Conservation (phyloP, 495 filamentous ascomycete genomes). For the Penicillium atrosanguineum region DNA sequence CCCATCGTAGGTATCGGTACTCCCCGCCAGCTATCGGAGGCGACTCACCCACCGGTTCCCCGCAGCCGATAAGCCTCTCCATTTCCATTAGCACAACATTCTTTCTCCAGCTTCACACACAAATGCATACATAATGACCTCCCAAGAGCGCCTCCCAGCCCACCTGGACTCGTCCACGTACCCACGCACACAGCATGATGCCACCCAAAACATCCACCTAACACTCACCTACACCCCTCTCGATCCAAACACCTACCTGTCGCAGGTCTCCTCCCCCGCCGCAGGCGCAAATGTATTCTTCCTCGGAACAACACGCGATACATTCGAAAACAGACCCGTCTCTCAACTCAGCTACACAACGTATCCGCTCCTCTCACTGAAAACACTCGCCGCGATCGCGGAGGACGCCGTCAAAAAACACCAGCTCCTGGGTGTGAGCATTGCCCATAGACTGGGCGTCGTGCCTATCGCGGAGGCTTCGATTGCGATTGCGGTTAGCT, state of each 20-base stretch:
- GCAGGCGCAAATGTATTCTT: slow-evolving; percentile 91
- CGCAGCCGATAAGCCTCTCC: slow-evolving; percentile 22
- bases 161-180: slow-evolving; percentile 43
- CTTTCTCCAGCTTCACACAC: background rate
- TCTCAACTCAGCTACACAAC: slow-evolving; percentile 75
- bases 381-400: slow-evolving; percentile 71
- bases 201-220: slow-evolving; percentile 38
- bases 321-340: slow-evolving; percentile 73
- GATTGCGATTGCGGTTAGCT: slow-evolving; percentile 83
- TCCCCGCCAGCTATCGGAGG: slow-evolving; percentile 16
- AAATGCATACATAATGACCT: slow-evolving; percentile 16
- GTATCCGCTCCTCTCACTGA: slow-evolving; percentile 75
- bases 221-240: slow-evolving; percentile 61
- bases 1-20: slow-evolving; percentile 1
- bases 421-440: slow-evolving; percentile 64
- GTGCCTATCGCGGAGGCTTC: slow-evolving; percentile 90
- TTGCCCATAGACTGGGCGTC: slow-evolving; percentile 81
- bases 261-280: slow-evolving; percentile 68
- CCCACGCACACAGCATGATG: slow-evolving; percentile 32
- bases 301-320: slow-evolving; percentile 82
- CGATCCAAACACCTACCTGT: slow-evolving; percentile 55
- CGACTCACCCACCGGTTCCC: slow-evolving; percentile 25
- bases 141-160: slow-evolving; percentile 22
- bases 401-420: slow-evolving; percentile 55
- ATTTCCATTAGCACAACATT: background rate